Base-by-base conservation (phyloP, 768 basidiomycete genomes). In the Boletus eberwhitei region DNA sequence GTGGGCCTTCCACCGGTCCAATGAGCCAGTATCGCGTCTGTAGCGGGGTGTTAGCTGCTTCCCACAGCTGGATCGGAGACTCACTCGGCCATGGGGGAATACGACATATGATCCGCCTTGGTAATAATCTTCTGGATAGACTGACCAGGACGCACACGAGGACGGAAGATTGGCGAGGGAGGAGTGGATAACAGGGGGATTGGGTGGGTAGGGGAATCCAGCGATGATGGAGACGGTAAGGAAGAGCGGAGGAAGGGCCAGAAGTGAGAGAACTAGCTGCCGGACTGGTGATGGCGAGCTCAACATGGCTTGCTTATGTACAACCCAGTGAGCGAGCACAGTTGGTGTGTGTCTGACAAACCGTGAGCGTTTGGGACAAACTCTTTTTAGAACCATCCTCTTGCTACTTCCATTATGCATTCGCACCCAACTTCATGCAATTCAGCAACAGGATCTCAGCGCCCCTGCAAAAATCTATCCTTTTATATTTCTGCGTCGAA, bases 11-110 rank as follows among this genome's bases (percentile, higher is more conserved):
- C 59, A 83, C 81, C 21, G 88, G 88, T 4, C 90, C 90, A 29
- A 87, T 64, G 38, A 91, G 65, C 87, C 89, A 92, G 68, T 90
- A 92, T 60, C 87, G 78, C 19, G 85, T 79, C 86, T 88, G 62
- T 29, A 50, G 29, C 21, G 13, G 22, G 14, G 11, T 22, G 59
- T 62, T 42, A 59, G 52, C 12, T 26, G n/a, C 12, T n/a, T 46
- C 17, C 16, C 1, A 45, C 11, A 7, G 31, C 2, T 37, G 3
- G 54, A 59, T 43, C n/a, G 31, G 9, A n/a, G 26, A 71, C 79
- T 42, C 55, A 85, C 86, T 54, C 77, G 75, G 39, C 90, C 90
- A 53, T 78, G 77, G 2, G 90, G 89, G 46, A 90, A 73, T 1
- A 72, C 69, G 4, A 78, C 86, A 69, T 90, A 90, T 11, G 75